Percentiles rank a stretch among this genome's conserved stretches.
phyloP scores from a whole-genome alignment of 208 protist genomes.

The Trypanosoma conorhini region DNA sequence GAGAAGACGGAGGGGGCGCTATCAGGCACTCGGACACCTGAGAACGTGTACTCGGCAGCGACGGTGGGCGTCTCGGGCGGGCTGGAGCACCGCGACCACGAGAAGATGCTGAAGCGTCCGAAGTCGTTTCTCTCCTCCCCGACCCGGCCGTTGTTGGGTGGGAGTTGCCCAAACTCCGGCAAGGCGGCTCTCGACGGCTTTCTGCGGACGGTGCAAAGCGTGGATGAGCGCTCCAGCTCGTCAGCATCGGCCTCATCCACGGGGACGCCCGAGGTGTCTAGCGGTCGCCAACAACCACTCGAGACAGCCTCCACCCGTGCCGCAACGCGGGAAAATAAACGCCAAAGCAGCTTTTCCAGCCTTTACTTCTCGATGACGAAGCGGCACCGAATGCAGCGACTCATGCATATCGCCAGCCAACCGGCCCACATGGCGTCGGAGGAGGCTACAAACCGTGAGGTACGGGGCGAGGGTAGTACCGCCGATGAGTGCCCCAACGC shows the following conservation, averaged over 20 bases:
- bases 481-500: background rate
- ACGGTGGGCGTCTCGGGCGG: background rate
- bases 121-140: background rate
- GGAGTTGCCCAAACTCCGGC: background rate
- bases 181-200: background rate
- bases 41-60: background rate
- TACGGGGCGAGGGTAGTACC: background rate
- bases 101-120: conserved; percentile 2
- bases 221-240: conserved; percentile 4
- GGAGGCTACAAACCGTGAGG: conserved; percentile 13
- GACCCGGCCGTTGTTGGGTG: background rate
- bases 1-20: background rate
- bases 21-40: background rate
- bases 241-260: background rate
- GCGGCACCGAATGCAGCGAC: conserved; percentile 5
- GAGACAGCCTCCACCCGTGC: conserved; percentile 9
- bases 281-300: background rate
- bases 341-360: conserved; percentile 44
- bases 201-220: background rate
- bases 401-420: background rate
- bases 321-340: conserved; percentile 26
- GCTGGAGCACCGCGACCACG: background rate
- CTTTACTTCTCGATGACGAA: conserved; percentile 43
- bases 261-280: background rate
- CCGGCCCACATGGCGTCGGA: background rate